Conservation (phyloP, 2,329 filamentous ascomycete species). For the Arachnopeziza araneosa region DNA sequence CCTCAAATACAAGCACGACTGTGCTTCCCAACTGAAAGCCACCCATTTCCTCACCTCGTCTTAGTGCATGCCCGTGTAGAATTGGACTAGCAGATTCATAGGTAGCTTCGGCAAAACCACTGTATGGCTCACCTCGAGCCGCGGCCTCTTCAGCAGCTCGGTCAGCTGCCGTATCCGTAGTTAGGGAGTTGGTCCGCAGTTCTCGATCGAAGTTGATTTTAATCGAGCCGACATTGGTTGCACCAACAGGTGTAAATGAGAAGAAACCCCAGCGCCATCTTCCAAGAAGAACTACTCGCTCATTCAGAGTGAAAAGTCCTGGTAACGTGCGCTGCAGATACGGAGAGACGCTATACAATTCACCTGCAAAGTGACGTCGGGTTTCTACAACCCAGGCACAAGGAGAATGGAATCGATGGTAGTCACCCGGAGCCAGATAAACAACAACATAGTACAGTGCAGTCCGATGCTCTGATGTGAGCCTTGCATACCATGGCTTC, state of each 20-base stretch:
- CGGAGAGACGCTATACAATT: slow-evolving; percentile 90
- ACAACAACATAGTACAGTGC: slow-evolving; percentile 90
- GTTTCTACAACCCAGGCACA: slow-evolving; percentile 92
- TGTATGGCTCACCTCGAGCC: slow-evolving; percentile 71
- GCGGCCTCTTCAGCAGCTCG: slow-evolving; percentile 75
- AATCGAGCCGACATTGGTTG: slow-evolving; percentile 96
- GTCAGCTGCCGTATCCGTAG: slow-evolving; percentile 89
- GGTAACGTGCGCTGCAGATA: slow-evolving; percentile 91
- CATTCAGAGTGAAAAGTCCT: slow-evolving; percentile 92
- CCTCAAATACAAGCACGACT: slow-evolving; percentile 93
- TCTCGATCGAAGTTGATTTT: slow-evolving; percentile 96
- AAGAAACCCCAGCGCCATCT: slow-evolving; percentile 98
- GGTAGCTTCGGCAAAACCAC: slow-evolving; percentile 88
- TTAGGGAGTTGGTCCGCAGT: slow-evolving; percentile 84
- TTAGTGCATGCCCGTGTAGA: slow-evolving; percentile 75
- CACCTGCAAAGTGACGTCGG: slow-evolving; percentile 94
- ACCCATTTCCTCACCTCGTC: slow-evolving; percentile 93
- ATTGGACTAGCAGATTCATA: slow-evolving; percentile 74
- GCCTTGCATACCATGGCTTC: slow-evolving; percentile 64
- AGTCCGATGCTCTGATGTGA: slow-evolving; percentile 56
- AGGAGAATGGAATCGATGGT: slow-evolving; percentile 96
- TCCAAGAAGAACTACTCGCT: slow-evolving; percentile 87
- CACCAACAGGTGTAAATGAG: slow-evolving; percentile 89
- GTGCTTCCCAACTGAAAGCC: slow-evolving; percentile 95
- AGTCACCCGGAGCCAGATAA: slow-evolving; percentile 95